Evolutionary conservation across 495 filamentous ascomycete genomes (phyloP), one percentile per base, ranked within the genome.

Genomic region (Aspergillus wentii): DNA sequence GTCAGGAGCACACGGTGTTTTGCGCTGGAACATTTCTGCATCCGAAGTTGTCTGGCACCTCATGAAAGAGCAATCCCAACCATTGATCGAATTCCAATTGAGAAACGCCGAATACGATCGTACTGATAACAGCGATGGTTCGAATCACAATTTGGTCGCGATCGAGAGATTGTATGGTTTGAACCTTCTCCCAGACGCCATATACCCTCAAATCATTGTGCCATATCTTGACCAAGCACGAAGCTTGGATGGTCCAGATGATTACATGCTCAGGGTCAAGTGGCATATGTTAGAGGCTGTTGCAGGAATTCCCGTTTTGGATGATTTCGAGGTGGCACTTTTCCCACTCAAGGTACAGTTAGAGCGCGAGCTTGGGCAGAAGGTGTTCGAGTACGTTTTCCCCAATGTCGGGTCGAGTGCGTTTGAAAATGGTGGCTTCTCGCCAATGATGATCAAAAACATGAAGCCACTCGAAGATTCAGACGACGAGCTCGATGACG

Each of bases 231-330:
- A 94, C 41, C 72, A 78, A 34, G 74, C 76, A 18, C 69, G 66
- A 5, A 68, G 67, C 7, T 53, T 69, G 20, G 69, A 75, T 25
- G 60, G 59, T 8, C 52, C 54, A 8, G 72, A 84, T 40, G 60
- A 77, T 13, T 83, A 83, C 40, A 96, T 97, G 85, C 75, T 97
- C 30, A 78, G 83, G 22, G 83, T 99, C 21, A 88, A 88, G 48
- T 99, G 92, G 88, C 82, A 94, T 54, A 95, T 95, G 87, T 74
- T 97, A 5, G 92, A 99, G 57, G 92, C 91, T 23, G 95, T 99
- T 54, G 92, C 91, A 28, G 92, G 92, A 22, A 97, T 99, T 49
- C 89, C 92, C 1, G 90, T 99, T 30, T 82, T 97, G 71, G 90
- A 97, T 46, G 85, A 94, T 53, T 99, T 99, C 47, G 92, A 99